A percentile compares a stretch with the other conserved stretches of the same genome.
These are phyloP conservation scores for Tuber melanosporum DNA, from an alignment of 495 filamentous ascomycete genomes.

Conservation along the genomic window DNA sequence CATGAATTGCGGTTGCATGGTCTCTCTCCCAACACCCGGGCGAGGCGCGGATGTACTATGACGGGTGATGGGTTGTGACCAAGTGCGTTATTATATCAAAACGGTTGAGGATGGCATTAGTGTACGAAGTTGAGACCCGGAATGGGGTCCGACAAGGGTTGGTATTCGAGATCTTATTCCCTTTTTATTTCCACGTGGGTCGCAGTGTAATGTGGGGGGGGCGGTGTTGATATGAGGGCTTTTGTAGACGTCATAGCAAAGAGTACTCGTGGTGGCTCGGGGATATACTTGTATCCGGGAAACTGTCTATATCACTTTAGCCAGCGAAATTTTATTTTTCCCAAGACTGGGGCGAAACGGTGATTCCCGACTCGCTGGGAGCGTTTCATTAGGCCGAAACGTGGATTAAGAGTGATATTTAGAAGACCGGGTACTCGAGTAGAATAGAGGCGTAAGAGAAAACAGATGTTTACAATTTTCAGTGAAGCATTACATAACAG, in stretches of 20 bases:
- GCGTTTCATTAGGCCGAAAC: background rate
- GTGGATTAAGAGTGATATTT: background rate
- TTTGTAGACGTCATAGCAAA: no score
- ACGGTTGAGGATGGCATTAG: background rate
- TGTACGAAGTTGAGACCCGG: background rate
- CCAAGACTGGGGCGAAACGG: background rate
- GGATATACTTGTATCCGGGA: no score
- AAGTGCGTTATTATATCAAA: background rate
- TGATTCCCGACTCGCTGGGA: background rate
- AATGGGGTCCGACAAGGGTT: background rate
- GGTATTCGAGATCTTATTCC: background rate
- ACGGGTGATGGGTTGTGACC: background rate
- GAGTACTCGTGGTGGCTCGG: no score
- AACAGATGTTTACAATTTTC: background rate
- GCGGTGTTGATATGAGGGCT: no score
- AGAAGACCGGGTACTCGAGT: background rate
- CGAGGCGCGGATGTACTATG: no score
- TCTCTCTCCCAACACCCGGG: no score
- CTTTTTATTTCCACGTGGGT: background rate
- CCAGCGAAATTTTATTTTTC: background rate
- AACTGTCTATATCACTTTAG: background rate
- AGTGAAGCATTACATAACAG: background rate
- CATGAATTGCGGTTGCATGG: background rate
- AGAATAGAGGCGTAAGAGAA: background rate
- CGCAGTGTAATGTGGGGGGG: no score